phyloP scores from a whole-genome alignment of 2,329 filamentous ascomycete genomes.

The Leptographium flavum region DNA sequence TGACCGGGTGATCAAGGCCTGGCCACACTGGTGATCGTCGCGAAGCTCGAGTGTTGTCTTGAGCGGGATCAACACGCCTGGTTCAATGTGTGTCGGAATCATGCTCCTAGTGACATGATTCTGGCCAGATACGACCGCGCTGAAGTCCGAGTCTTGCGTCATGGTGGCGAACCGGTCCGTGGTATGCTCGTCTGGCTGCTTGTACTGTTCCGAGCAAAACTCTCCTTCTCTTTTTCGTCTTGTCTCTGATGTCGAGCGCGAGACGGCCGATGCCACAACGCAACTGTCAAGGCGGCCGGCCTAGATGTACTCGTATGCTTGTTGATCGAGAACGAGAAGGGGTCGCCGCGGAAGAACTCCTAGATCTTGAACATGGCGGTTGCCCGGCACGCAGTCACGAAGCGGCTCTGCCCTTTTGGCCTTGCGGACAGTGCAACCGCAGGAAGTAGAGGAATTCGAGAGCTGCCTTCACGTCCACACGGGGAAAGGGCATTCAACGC shows the following conservation, averaged over 20 bases:
- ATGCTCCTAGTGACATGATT: constrained; percentile 19
- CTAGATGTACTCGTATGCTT: neutral
- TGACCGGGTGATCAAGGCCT: constrained; percentile 57
- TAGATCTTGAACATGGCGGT: constrained; percentile 15
- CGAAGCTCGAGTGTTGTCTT: constrained; percentile 51
- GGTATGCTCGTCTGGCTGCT: too few species aligned
- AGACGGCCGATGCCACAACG: neutral
- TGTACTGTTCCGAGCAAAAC: too few species aligned
- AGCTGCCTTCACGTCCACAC: neutral
- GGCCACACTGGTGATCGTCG: constrained; percentile 42
- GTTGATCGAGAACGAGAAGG: constrained; percentile 4
- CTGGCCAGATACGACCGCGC: constrained; percentile 15
- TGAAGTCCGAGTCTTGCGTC: constrained; percentile 9
- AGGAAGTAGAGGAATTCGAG: neutral
- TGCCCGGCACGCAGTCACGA: constrained; percentile 8
- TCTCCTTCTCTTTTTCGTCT: too few species aligned
- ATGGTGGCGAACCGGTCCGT: constrained; percentile 5
- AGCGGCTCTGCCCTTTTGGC: neutral
- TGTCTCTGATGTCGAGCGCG: neutral
- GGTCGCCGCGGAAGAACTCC: constrained; percentile 13
- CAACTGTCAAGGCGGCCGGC: constrained; percentile 8
- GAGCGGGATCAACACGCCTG: constrained; percentile 42
- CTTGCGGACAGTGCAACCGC: neutral
- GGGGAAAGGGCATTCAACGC: neutral
- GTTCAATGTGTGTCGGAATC: constrained; percentile 20